Conservation (phyloP, 768 basidiomycete genomes). For the Tulasnella sp. region DNA sequence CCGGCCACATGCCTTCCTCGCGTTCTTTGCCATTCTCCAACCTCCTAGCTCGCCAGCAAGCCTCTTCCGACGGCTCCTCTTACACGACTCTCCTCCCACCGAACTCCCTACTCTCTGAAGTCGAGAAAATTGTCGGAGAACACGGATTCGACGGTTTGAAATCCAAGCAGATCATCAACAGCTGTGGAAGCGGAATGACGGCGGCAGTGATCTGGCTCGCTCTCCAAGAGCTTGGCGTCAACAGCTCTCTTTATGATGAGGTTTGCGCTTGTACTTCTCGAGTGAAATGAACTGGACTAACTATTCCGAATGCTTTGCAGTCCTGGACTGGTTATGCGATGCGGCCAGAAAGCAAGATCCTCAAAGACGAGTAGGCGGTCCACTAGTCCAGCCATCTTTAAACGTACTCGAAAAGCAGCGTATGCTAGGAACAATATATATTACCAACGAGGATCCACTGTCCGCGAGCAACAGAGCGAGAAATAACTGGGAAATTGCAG, state of each 20-base stretch:
- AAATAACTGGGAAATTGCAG: not conserved
- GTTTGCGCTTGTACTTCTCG: slow-evolving; percentile 43
- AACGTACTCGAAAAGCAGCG: too few species aligned
- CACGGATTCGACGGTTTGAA: slow-evolving; percentile 44
- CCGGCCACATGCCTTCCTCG: slow-evolving; percentile 89
- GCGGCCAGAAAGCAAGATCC: slow-evolving; percentile 66
- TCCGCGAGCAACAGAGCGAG: not conserved
- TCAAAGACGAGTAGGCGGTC: not conserved
- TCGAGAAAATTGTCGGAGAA: slow-evolving; percentile 61
- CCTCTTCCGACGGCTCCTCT: slow-evolving; percentile 42
- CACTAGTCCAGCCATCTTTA: too few species aligned
- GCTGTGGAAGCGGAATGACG: slow-evolving; percentile 98
- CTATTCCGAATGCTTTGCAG: slow-evolving; percentile 34
- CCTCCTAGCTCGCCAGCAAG: slow-evolving; percentile 53
- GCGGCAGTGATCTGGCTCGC: slow-evolving; percentile 92
- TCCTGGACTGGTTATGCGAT: slow-evolving; percentile 94
- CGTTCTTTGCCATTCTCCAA: slow-evolving; percentile 76
- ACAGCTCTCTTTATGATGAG: slow-evolving; percentile 77
- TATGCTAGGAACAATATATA: not conserved
- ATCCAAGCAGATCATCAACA: slow-evolving; percentile 65
- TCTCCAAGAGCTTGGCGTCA: slow-evolving; percentile 63
- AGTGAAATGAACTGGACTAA: too few species aligned
- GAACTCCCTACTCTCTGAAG: slow-evolving; percentile 53
- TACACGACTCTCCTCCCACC: slow-evolving; percentile 52
- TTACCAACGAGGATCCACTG: not conserved